Base-by-base conservation (phyloP, 1,284 basidiomycete genomes). In the Boletellus sp. region DNA sequence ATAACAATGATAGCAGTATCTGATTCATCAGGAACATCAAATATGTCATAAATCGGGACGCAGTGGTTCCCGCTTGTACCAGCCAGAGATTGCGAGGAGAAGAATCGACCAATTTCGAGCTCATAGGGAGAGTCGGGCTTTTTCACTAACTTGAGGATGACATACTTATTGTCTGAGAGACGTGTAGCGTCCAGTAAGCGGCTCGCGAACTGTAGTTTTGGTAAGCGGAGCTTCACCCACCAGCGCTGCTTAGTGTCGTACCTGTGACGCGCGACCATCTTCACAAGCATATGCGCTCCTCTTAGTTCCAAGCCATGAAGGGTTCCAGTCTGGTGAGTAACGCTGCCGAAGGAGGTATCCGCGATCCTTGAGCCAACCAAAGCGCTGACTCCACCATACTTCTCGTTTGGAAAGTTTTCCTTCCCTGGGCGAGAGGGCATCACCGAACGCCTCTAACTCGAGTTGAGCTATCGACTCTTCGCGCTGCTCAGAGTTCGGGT, bases 41-140 rank as follows among this genome's bases (percentile, higher is more conserved):
- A 14, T 0, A 55, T 36, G 2, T 68, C 70, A 9, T 66, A 58
- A 6, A 72, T 45, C 0, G 66, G 66, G 2, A 69, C 59, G n/a
- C 68, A 71, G 33, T 69, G 68, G 33, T 73, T 71, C 3, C 40
- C 43, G 27, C 46, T 48, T 17, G 47, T 53, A n/a, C n/a, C n/a
- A 0, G 47, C 50, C 1, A 63, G 36, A 0, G 38, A 2, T 16
- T 48, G 37, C 0, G 58, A 52, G 5, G 52, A 59, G 13, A 41
- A 23, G 21, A 22, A 41, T 30, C 5, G 39, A 10, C 11, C 53
- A 5, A 69, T 62, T 4, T 62, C 54, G 11, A 58, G 47, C 30
- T 72, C 69, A 0, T 54, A 2, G 11, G 58, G 56, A 37, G 60
- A 34, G 0, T 44, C 10, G 0, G 41, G 49, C 11, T 41, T 44